Evolutionary conservation across 2,329 filamentous ascomycete genomes (phyloP), one percentile per base, ranked within the genome.

Genomic region (Xylaria sp.): DNA sequence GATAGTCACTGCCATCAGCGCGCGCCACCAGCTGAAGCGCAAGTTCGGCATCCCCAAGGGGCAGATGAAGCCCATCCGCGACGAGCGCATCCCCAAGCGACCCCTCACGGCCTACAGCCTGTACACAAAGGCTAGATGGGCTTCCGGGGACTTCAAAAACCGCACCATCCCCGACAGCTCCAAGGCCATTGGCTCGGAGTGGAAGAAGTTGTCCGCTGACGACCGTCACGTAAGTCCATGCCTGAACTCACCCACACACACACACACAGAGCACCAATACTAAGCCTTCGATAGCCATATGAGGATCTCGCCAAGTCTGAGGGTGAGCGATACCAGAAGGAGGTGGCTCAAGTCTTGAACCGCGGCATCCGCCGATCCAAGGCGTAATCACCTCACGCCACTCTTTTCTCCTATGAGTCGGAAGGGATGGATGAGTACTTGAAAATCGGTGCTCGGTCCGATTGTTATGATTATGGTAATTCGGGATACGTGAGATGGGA

Each of bases 11-110:
- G 81, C 82, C 56, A 84, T 82, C 71, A 58, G 56, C 2, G 78
- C 80, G 19, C 82, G 82, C 51, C 57, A 42, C 7, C 57, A 56
- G 21, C 73, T 85, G 43, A 69, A 67, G 51, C 72, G 66, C 48
- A 72, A 74, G 50, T 63, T 64, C 47, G 56, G 63, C 44, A 63
- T 66, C 59, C 68, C 67, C 44, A 63, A 66, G 58, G 40, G 50
- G 19, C 2, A 26, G 39, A n/a, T 47, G 17, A 61, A 59, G 46
- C 1, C 49, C 17, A 75, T 85, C 59, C 58, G 56, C 2, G 82
- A 85, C 62, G 69, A 75, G 2, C 81, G 82, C 39, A 57, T 71
- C 29, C 82, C 82, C 58, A 77, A 75, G 66, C 62, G 58, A 34
- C 62, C 74, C 9, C 0, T 34, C 11, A 63, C 48, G 11, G 20